A percentile compares a stretch with the other conserved stretches of the same genome.
Evolutionary conservation across 2,329 filamentous ascomycete species (phyloP).

Genomic region (Cordyceps cateniannulata): DNA sequence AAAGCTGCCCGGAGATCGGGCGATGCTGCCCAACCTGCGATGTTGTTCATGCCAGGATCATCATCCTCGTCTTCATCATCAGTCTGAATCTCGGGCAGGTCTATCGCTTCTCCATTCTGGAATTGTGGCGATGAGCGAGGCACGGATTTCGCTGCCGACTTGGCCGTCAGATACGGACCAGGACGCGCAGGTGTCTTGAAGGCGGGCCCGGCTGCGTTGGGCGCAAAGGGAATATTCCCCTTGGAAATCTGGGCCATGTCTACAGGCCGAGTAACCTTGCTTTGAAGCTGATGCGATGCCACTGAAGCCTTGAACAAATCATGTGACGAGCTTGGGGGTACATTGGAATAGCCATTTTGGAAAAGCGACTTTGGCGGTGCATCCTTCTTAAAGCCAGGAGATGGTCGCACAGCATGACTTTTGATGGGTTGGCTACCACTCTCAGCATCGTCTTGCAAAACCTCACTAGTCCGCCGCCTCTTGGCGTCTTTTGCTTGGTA

Average conservation of each 20-base stretch:
- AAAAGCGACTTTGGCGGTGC: conserved; percentile 53
- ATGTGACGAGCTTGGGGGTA: conserved; percentile 45
- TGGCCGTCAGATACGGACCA: conserved; percentile 33
- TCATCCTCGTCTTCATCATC: conserved; percentile 86
- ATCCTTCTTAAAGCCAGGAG: conserved; percentile 63
- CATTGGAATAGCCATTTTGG: conserved; percentile 54
- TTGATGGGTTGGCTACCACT: conserved; percentile 59
- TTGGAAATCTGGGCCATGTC: conserved; percentile 86
- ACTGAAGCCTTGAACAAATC: conserved; percentile 61
- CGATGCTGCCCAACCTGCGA: conserved; percentile 83
- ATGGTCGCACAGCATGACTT: conserved; percentile 79
- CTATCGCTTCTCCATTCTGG: conserved; percentile 82
- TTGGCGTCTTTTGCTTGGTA: conserved; percentile 70
- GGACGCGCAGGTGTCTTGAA: conserved; percentile 66
- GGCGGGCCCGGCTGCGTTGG: conserved; percentile 49
- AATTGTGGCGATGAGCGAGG: conserved; percentile 73
- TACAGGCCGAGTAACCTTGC: conserved; percentile 60
- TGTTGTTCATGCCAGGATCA: conserved; percentile 42
- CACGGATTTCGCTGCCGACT: conserved; percentile 54
- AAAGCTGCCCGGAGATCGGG: conserved; percentile 73
- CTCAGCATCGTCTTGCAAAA: conserved; percentile 57
- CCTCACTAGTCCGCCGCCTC: conserved; percentile 70
- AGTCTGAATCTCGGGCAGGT: conserved; percentile 90
- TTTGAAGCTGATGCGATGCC: conserved; percentile 60
- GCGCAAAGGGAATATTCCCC: conserved; percentile 82